phyloP scores from a whole-genome alignment of 495 filamentous ascomycete genomes.

The Aspergillus biplanus region DNA sequence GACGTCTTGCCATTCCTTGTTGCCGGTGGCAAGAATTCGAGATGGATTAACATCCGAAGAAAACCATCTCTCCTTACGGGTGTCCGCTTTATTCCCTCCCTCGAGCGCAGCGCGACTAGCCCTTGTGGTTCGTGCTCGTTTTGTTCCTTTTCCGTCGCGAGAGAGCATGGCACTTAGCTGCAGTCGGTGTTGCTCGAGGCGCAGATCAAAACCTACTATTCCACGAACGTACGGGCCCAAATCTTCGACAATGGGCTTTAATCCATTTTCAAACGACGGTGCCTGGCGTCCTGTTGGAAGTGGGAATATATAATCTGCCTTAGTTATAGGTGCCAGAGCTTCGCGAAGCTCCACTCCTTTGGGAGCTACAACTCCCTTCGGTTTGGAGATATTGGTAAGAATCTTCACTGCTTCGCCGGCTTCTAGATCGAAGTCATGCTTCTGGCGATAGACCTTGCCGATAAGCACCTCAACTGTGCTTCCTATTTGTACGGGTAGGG shows the following conservation, averaged over 20 bases:
- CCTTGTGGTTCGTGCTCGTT: slow-evolving; percentile 74
- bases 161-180: slow-evolving; percentile 65
- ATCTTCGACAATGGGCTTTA: slow-evolving; percentile 67
- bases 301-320: slow-evolving; percentile 32
- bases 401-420: slow-evolving; percentile 31
- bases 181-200: slow-evolving; percentile 66
- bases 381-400: slow-evolving; percentile 26
- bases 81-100: slow-evolving; percentile 72
- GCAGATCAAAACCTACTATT: slow-evolving; percentile 76
- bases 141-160: slow-evolving; percentile 53
- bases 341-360: slow-evolving; percentile 29
- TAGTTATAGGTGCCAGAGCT: slow-evolving; percentile 43
- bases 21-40: slow-evolving; percentile 68
- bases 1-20: slow-evolving; percentile 62
- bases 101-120: slow-evolving; percentile 82
- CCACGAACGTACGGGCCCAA: slow-evolving; percentile 81
- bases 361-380: slow-evolving; percentile 20
- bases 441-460: slow-evolving; percentile 37
- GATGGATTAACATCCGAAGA: slow-evolving; percentile 63
- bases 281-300: slow-evolving; percentile 38
- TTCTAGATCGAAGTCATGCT: slow-evolving; percentile 27
- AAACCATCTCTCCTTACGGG: slow-evolving; percentile 80
- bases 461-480: slow-evolving; percentile 42
- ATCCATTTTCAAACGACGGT: slow-evolving; percentile 73
- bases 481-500: slow-evolving; percentile 37